Evolutionary conservation across 2,329 filamentous ascomycete genomes (phyloP), one percentile per base, ranked within the genome.

Genomic region (Fusarium sp.): DNA sequence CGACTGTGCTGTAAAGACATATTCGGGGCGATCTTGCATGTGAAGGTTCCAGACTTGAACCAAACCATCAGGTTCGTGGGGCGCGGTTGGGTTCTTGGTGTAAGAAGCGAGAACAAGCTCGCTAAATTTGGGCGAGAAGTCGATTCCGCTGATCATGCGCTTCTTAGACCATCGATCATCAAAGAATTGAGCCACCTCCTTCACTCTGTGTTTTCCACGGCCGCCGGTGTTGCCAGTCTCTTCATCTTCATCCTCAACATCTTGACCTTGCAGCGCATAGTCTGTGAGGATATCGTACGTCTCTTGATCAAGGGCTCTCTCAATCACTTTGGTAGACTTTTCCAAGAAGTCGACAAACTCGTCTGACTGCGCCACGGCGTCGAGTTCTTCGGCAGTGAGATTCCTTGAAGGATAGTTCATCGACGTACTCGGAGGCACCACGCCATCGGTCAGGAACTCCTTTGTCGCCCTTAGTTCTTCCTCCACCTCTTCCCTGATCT

Each of bases 31-130:
- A 77, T 97, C 94, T 78, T 97, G 95, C 82, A 98, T 92, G 83
- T 98, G 95, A 80, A 95, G 89, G 81, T 98, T 99, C 97, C 97
- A 99, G 37, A 99, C 93, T 82, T 98, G 95, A 35, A 99, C 92
- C 50, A 99, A 89, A 30, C 97, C 97, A 80, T 97, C 94, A 13
- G 95, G 95, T 76, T 98, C 95, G 80, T 98, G 95, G 34, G 96
- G 96, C 20, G 97, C 95, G 9, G 96, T 94, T 6, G 96, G 95
- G 81, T 98, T 98, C 85, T 98, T 99, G 66, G 97, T 99, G 83
- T 99, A 98, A 5, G 97, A 94, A 34, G 97, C 95, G 57, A 98
- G 91, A 56, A 99, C 88, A 39, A 99, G 90, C 84, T 99, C 97
- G 30, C 94, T 94, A 80, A 97, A 97, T 87, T 98, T 98, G 64